Conservation (phyloP, 768 basidiomycete genomes). For the Trametes sanguinea region DNA sequence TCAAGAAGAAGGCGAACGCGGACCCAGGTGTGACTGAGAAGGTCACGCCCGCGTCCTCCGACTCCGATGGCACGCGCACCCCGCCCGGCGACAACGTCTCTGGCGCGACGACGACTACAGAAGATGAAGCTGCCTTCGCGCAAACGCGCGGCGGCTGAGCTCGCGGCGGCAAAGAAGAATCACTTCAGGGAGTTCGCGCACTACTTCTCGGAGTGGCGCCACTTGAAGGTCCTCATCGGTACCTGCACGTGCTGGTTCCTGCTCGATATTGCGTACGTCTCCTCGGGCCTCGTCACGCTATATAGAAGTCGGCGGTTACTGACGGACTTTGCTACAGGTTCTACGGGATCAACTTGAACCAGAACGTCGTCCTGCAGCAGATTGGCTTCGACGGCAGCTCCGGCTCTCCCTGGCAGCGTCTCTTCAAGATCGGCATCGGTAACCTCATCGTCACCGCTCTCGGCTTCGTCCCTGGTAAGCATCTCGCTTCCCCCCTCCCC, state of each 20-base stretch:
- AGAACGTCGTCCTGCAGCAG: slow-evolving; percentile 72
- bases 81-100: slow-evolving; percentile 15
- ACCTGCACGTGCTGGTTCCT: slow-evolving; percentile 76
- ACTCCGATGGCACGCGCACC: slow-evolving; percentile 9
- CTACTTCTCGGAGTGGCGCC: slow-evolving; percentile 76
- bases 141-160: slow-evolving; percentile 19
- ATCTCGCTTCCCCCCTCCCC: background rate
- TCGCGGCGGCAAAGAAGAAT: slow-evolving; percentile 44
- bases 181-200: slow-evolving; percentile 60
- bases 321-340: slow-evolving; percentile 43
- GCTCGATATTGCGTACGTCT: slow-evolving; percentile 64
- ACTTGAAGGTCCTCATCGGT: slow-evolving; percentile 65
- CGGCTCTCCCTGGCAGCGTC: slow-evolving; percentile 61
- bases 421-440: slow-evolving; percentile 69
- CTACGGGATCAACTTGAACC: slow-evolving; percentile 77
- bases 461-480: slow-evolving; percentile 74
- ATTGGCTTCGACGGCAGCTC: slow-evolving; percentile 65
- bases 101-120: background rate
- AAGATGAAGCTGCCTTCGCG: background rate
- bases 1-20: slow-evolving; percentile 34
- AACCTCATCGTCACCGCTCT: slow-evolving; percentile 72
- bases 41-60: slow-evolving; percentile 32
- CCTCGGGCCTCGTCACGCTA: background rate
- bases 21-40: slow-evolving; percentile 27
- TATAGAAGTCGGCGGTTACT: background rate